Base-by-base conservation (phyloP, 2,329 filamentous ascomycete species). In the Botryotinia narcissicola region DNA sequence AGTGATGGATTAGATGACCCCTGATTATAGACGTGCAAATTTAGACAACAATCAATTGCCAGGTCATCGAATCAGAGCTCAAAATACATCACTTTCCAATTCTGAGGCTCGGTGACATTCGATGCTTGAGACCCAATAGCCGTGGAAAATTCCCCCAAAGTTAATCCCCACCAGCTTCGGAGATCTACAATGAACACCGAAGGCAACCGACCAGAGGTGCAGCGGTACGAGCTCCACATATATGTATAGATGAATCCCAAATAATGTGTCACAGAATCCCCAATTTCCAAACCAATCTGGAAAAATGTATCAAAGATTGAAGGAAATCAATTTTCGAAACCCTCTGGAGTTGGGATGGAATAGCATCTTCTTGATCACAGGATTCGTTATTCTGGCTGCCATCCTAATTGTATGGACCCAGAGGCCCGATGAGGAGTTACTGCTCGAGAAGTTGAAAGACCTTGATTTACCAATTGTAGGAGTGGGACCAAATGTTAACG, bases 401-500 rank as follows among this genome's bases (percentile, higher is more conserved):
- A 59, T 42, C 42, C 25, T 70, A 25, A 32, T 46, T 60, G 67
- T 18, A 70, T 60, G 57, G 51, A 70, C 67, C 35, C 67, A 44
- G 18, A 70, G 10, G 16, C 51, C 67, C 8, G n/a, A 60, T 40
- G 67, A 70, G 16, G 67, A 70, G 22, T 59, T 46, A 20, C 67
- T 70, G 12, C 35, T 70, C n/a, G 10, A 60, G 25, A 70, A 10
- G 32, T 70, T 70, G 25, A 44, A 70, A 44, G 57, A 44, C 44
- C 51, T 70, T 2, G 51, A 32, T 60, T 44, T 70, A 25, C 67
- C 67, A 18, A 42, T 44, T 60, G 51, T 70, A 37, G 67, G 67
- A 70, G 42, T 42, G 40, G 51, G 51, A 44, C 67, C 67, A 70
- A 57, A 70, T 32, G 51, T 70, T 3, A 70, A 70, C 8, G 51